Evolutionary conservation across 1,139 yeast genomes (phyloP), one percentile per base, ranked within the genome.

Genomic region (Casaregolazyma suthepensis): DNA sequence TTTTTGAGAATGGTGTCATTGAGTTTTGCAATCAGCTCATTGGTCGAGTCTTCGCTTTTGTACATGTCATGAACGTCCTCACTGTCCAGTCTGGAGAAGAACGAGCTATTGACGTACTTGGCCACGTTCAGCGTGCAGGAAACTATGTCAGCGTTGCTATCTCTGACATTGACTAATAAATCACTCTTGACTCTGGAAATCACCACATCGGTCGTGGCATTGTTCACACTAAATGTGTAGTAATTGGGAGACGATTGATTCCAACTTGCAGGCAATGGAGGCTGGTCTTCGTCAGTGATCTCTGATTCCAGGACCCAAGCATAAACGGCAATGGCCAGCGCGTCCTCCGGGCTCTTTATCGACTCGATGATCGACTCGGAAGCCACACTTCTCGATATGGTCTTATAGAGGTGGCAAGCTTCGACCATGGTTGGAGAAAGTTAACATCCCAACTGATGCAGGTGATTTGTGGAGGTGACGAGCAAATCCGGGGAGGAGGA

Each of bases 341-440:
- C 65, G 51, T 61, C 64, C 26, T 48, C 49, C 12, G 63, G 58
- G n/a, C 56, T 51, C 37, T 42, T 48, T 29, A 53, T 15, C 15
- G 49, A 49, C 20, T 54, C 51, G 18, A 56, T 49, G 2, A 62
- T 62, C 18, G 51, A 54, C 46, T 61, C 63, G 37, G 53, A 59
- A 23, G 51, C 57, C 17, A 58, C 37, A 20, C 57, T 53, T 23
- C 37, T 48, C 20, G 54, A 52, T 37, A 61, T 56, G 31, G 62
- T 54, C 52, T 61, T 61, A 53, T 61, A 61, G 23, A 61, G 48
- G 53, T 58, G 63, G 50, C 61, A 60, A 29, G 64, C 64, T 18
- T 54, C 59, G 62, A 61, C 60, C 18, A 15, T 47, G 45, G 26
- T 43, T 5, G 20, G 44, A 15, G 20, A n/a, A 12, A 13, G n/a